A percentile compares a stretch with the other conserved stretches of the same genome.
Evolutionary conservation across 1,284 basidiomycete genomes (phyloP).

Genomic region (Golubevia pallescens): DNA sequence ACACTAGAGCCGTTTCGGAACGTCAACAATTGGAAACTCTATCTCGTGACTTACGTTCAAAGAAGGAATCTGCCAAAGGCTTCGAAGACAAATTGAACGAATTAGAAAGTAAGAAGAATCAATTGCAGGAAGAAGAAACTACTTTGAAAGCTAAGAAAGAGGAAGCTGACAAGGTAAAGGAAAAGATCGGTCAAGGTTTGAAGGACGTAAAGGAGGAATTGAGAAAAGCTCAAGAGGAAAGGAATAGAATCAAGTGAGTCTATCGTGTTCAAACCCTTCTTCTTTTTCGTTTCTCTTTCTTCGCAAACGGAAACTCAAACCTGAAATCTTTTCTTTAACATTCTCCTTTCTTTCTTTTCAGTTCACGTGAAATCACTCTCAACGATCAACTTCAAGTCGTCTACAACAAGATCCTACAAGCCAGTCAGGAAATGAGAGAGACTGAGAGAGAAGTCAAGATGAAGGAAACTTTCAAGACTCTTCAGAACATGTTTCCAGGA

Average conservation of each 20-base stretch:
- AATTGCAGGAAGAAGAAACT: slow-evolving; percentile 72
- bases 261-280: too few species aligned
- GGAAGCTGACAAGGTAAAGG: slow-evolving; percentile 69
- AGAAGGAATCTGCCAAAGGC: slow-evolving; percentile 71
- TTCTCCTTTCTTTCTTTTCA: not conserved
- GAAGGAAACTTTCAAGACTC: slow-evolving; percentile 80
- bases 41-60: slow-evolving; percentile 80
- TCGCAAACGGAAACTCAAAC: slow-evolving; percentile 15
- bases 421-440: slow-evolving; percentile 67
- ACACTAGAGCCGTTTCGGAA: slow-evolving; percentile 80
- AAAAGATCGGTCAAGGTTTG: slow-evolving; percentile 46
- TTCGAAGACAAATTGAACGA: slow-evolving; percentile 72
- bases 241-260: slow-evolving; percentile 74
- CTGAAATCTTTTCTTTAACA: slow-evolving; percentile 11
- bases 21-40: slow-evolving; percentile 83
- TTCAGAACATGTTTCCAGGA: slow-evolving; percentile 36
- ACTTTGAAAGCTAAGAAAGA: slow-evolving; percentile 70
- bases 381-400: slow-evolving; percentile 87
- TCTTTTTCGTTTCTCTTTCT: slow-evolving; percentile 1
- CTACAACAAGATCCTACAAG: slow-evolving; percentile 73
- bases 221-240: slow-evolving; percentile 77
- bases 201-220: slow-evolving; percentile 73
- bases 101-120: slow-evolving; percentile 71
- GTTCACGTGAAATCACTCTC: slow-evolving; percentile 62
- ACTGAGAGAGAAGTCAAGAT: slow-evolving; percentile 81